Conservation (phyloP, 768 basidiomycete species). For the Russula abietina region DNA sequence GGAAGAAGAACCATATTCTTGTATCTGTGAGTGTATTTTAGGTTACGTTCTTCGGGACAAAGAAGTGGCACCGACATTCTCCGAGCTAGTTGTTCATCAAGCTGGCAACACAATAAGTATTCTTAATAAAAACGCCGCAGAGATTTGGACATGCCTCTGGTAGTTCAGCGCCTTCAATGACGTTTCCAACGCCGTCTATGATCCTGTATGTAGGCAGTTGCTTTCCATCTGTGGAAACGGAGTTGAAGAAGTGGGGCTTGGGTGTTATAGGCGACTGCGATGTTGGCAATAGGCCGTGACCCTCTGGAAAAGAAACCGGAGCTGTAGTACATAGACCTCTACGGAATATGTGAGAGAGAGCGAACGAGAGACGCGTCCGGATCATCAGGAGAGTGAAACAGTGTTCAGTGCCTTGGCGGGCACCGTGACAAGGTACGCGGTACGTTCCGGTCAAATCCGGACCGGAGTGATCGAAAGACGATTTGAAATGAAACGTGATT, state of each 20-base stretch:
- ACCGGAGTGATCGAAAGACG: background rate
- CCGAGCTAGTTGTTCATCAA: slow-evolving; percentile 61
- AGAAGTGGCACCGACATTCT: slow-evolving; percentile 42
- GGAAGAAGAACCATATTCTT: slow-evolving; percentile 77
- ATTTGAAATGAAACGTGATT: background rate
- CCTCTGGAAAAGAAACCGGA: slow-evolving; percentile 22
- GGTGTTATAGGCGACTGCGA: slow-evolving; percentile 59
- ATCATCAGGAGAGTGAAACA: slow-evolving; percentile 21
- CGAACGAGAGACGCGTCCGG: slow-evolving; percentile 10
- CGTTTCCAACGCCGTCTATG: slow-evolving; percentile 71
- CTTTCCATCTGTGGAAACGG: slow-evolving; percentile 52
- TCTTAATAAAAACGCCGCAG: background rate
- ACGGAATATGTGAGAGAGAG: slow-evolving; percentile 3
- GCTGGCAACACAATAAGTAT: slow-evolving; percentile 34
- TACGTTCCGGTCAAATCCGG: background rate
- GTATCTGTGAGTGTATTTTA: slow-evolving; percentile 43
- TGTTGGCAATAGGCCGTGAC: slow-evolving; percentile 37
- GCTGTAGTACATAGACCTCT: slow-evolving; percentile 25
- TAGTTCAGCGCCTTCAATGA: slow-evolving; percentile 63
- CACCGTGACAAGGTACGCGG: too few species aligned
- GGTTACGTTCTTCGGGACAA: background rate
- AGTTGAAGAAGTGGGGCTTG: slow-evolving; percentile 73
- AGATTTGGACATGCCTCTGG: slow-evolving; percentile 53
- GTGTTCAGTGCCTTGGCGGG: too few species aligned
- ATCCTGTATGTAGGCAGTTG: slow-evolving; percentile 84